Base-by-base conservation (phyloP, 1,284 basidiomycete species). In the Rhodotorula sp. region DNA sequence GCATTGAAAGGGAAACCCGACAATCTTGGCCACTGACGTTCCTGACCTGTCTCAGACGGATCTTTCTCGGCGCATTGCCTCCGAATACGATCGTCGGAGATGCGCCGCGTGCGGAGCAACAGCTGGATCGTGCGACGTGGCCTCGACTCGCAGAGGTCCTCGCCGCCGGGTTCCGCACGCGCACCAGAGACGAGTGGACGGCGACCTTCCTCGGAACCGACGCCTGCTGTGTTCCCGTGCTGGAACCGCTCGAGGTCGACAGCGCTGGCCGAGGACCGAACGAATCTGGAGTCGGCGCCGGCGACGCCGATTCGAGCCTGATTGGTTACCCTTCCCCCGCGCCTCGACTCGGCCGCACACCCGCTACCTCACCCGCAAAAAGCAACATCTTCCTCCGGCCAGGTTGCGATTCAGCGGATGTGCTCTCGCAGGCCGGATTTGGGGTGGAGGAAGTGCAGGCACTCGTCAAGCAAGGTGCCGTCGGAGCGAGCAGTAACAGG, bases 181-280 rank as follows among this genome's bases (percentile, higher is more conserved):
- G 85, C 59, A 83, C 86, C 1, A 83, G 90, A 62, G 86, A 89
- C 70, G 87, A 88, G 66, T 93, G 91, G 91, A 83, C 86, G 1
- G 77, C 82, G 7, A 80, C 88, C 8, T 93, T 91, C 78, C 83
- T 79, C 87, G 89, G 85, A 45, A 89, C 87, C 14, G 91, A 93
- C 73, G 88, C 90, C 14, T 93, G 91, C 79, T 85, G 85, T 7
- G 83, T 90, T 10, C 90, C 91, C 0, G 89, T 93, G 23, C 83
- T 92, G 26, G 73, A 75, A 0, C 71, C 77, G 19, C 74, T 79
- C 60, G 79, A 81, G 60, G 68, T 79, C 73, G 62, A 79, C 74
- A 19, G 69, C 71, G 21, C 62, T 47, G 49, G 78, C 64, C 48
- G 62, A 60, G 63, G 79, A 64, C n/a, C 69, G 59, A 26, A 71